These are phyloP conservation scores for Penicillium canescens DNA, from an alignment of 495 filamentous ascomycete genomes.

Conservation along the genomic window DNA sequence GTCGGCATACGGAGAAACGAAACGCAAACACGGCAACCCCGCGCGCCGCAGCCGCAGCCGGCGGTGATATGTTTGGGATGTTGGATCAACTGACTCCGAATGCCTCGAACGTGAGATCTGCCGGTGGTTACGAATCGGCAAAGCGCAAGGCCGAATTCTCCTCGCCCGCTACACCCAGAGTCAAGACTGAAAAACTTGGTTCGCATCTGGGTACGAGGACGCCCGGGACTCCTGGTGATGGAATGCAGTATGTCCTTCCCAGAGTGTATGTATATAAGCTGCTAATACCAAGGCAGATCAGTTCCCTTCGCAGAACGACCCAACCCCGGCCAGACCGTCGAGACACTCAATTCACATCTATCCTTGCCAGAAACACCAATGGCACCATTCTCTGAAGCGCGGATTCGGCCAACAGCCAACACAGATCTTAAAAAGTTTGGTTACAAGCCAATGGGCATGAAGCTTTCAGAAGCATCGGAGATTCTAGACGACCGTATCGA, in stretches of 20 bases:
- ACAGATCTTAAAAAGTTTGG: constrained; percentile 86
- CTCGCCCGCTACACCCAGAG: constrained; percentile 56
- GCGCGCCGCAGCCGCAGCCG: constrained; percentile 51
- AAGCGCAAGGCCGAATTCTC: constrained; percentile 65
- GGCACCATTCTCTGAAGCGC: constrained; percentile 69
- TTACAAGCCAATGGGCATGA: constrained; percentile 93
- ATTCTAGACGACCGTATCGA: constrained; percentile 95
- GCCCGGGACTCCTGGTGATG: constrained; percentile 23
- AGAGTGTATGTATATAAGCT: background rate
- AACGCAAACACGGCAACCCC: constrained; percentile 60
- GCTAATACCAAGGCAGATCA: constrained; percentile 35
- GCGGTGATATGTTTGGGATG: constrained; percentile 82
- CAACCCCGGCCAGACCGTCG: constrained; percentile 76
- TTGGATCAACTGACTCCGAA: constrained; percentile 76
- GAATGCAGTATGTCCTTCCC: constrained; percentile 30
- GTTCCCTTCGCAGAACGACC: constrained; percentile 68
- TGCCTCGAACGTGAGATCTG: constrained; percentile 56
- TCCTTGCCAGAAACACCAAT: constrained; percentile 66
- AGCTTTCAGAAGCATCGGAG: constrained; percentile 85
- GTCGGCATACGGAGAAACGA: constrained; percentile 62
- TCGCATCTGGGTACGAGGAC: constrained; percentile 33
- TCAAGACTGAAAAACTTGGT: constrained; percentile 39
- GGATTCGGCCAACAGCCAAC: constrained; percentile 78
- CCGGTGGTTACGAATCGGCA: constrained; percentile 49
- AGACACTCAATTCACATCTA: constrained; percentile 80